A percentile compares a stretch with the other conserved stretches of the same genome.
Conservation (phyloP, 1,139 yeast genomes). For the Diutina pseudorugosa region DNA sequence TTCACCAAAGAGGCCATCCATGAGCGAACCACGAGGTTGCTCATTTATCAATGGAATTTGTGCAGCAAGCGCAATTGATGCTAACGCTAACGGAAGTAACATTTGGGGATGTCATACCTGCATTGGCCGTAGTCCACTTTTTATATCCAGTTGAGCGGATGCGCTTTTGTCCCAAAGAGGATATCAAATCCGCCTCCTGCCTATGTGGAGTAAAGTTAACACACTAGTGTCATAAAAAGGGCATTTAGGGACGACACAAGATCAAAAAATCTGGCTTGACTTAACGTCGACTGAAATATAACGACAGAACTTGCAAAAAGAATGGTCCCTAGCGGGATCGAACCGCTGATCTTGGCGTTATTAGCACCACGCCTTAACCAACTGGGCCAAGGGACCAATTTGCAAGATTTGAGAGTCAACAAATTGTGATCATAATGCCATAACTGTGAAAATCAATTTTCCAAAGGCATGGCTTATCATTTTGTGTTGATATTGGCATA, state of each 20-base stretch:
- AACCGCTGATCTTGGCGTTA: constrained; percentile 77
- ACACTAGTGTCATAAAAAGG: too few species aligned
- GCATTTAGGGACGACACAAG: too few species aligned
- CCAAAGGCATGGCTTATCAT: too few species aligned
- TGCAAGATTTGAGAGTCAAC: too few species aligned
- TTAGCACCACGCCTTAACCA: constrained; percentile 90
- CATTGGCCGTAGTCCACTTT: neutral
- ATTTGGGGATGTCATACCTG: neutral
- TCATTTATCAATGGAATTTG: neutral
- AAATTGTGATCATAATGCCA: too few species aligned
- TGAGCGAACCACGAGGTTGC: neutral
- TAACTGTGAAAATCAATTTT: too few species aligned
- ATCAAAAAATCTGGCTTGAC: too few species aligned
- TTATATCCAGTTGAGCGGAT: neutral
- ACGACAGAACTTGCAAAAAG: neutral
- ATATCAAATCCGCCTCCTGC: neutral
- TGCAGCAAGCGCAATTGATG: neutral
- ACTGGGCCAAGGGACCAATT: constrained; percentile 73
- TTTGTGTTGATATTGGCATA: too few species aligned
- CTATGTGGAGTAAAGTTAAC: too few species aligned
- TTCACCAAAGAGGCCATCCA: neutral
- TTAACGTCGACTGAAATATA: too few species aligned
- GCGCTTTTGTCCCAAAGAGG: neutral
- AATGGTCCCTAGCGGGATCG: constrained; percentile 80
- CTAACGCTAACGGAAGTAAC: neutral